These are phyloP conservation scores for Corylus americana DNA, from an alignment of 306 rosid genomes.

Conservation along the genomic window DNA sequence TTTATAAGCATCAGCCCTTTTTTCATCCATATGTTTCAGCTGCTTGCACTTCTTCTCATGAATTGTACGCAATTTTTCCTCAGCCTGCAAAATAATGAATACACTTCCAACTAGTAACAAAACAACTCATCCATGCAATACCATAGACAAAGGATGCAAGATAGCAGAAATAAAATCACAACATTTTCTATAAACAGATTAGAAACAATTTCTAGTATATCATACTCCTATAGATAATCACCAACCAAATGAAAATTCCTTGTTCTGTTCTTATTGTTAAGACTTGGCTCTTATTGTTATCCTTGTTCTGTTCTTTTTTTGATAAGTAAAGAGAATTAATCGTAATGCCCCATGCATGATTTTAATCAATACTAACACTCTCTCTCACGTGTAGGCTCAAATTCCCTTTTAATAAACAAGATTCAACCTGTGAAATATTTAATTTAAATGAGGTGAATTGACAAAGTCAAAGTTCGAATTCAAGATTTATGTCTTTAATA, in stretches of 20 bases:
- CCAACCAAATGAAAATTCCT: neutral
- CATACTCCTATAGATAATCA: neutral
- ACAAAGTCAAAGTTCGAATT: too few relatives aligned
- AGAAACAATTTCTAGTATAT: neutral
- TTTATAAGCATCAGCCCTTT: slow-evolving; percentile 42
- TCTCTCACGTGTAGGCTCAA: too few relatives aligned
- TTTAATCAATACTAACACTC: too few relatives aligned
- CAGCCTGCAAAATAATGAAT: slow-evolving; percentile 45
- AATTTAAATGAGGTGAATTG: too few relatives aligned
- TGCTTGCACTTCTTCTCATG: slow-evolving; percentile 66
- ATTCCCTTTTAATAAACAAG: too few relatives aligned
- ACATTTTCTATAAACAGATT: neutral
- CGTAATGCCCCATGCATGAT: neutral
- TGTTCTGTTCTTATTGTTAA: neutral
- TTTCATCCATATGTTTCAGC: slow-evolving; percentile 50
- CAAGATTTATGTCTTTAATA: too few relatives aligned
- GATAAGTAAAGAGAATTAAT: neutral
- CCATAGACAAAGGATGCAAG: slow-evolving; percentile 1
- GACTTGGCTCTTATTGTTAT: neutral
- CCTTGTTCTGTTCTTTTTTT: neutral
- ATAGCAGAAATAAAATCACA: neutral
- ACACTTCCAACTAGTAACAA: neutral
- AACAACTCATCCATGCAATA: neutral
- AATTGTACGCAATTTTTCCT: slow-evolving; percentile 66
- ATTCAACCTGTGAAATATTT: too few relatives aligned